These are phyloP conservation scores for Cadophora sp. DNA, from an alignment of 2,329 filamentous ascomycete species.

Conservation along the genomic window DNA sequence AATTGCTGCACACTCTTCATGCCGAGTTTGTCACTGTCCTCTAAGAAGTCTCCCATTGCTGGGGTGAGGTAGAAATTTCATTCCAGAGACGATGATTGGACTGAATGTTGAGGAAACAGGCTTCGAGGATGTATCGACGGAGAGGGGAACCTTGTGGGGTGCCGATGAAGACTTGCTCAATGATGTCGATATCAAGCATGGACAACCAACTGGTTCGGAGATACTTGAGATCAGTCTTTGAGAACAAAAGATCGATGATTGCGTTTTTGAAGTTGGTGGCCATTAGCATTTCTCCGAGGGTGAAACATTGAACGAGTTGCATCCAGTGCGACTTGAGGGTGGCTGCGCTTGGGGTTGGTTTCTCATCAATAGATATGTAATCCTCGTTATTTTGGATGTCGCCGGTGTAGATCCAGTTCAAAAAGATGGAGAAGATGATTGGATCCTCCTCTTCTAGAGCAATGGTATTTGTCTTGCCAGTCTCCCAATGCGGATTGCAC, in stretches of 20 bases:
- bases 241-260: not conserved
- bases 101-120: too few species aligned
- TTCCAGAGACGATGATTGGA: too few species aligned
- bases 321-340: not conserved
- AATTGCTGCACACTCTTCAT: too few species aligned
- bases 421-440: not conserved
- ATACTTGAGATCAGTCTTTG: too few species aligned
- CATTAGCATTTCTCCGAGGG: not conserved
- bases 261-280: not conserved
- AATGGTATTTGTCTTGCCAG: not conserved
- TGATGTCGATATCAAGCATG: too few species aligned
- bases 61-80: too few species aligned
- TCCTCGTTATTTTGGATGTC: not conserved
- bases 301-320: slow-evolving; percentile 1
- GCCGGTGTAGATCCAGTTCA: not conserved
- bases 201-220: too few species aligned
- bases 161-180: too few species aligned
- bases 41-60: too few species aligned
- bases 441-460: not conserved
- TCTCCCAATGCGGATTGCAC: not conserved
- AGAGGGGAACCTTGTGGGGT: too few species aligned
- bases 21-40: too few species aligned
- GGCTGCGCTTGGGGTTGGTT: not conserved
- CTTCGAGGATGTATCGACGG: too few species aligned
- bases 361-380: not conserved